Percentiles rank a stretch among this genome's conserved stretches.
These are phyloP conservation scores for Talaromyces sp. DNA, from an alignment of 2,329 filamentous ascomycete genomes.

Conservation along the genomic window DNA sequence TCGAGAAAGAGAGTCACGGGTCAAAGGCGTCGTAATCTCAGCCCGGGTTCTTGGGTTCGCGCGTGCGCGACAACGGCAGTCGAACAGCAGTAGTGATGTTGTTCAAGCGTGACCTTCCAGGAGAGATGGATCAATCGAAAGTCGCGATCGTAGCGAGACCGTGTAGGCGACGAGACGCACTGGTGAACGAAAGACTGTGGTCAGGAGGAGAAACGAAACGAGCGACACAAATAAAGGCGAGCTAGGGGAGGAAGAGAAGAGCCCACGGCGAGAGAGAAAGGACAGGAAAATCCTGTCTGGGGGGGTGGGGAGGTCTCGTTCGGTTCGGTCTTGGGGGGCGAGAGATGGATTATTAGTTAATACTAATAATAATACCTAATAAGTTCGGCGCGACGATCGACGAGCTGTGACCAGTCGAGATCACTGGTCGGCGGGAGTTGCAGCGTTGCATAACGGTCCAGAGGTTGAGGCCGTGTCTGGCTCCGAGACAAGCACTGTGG, in stretches of 20 bases:
- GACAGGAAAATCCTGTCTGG: neutral
- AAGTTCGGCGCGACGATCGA: neutral
- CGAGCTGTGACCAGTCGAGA: neutral
- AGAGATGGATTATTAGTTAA: neutral
- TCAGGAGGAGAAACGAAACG: slow-evolving; percentile 16
- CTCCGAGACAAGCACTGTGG: neutral
- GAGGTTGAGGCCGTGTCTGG: no score
- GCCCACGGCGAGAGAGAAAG: neutral
- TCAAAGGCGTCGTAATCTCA: neutral
- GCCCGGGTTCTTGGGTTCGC: neutral
- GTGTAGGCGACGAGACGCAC: slow-evolving; percentile 1
- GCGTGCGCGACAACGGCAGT: neutral
- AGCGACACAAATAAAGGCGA: slow-evolving; percentile 4
- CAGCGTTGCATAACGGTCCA: neutral
- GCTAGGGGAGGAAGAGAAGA: neutral
- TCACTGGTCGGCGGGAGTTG: neutral
- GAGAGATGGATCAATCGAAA: slow-evolving; percentile 3
- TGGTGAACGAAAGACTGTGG: slow-evolving; percentile 22
- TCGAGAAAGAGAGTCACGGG: neutral
- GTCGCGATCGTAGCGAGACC: slow-evolving; percentile 1
- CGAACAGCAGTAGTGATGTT: neutral
- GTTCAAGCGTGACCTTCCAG: slow-evolving; percentile 2
- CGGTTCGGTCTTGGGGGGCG: neutral
- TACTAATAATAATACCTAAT: neutral
- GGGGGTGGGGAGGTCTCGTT: neutral